These are phyloP conservation scores for Sporothrix luriei DNA, from an alignment of 2,329 filamentous ascomycete species.

Conservation along the genomic window DNA sequence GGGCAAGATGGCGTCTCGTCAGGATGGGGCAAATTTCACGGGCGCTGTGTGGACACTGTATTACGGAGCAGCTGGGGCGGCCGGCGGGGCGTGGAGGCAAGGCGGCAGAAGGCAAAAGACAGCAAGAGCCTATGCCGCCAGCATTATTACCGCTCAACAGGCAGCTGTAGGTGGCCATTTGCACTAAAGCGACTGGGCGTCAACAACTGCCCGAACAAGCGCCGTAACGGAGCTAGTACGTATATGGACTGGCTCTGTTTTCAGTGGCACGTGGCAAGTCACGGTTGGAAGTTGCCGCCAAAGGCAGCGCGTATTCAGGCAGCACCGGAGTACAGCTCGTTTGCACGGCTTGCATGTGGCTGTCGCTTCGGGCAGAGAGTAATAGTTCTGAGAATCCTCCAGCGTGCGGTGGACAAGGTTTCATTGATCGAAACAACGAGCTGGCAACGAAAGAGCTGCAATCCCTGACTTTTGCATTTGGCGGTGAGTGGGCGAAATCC, in stretches of 20 bases:
- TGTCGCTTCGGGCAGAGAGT: constrained; percentile 9
- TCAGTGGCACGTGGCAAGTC: constrained; percentile 36
- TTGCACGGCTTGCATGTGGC: constrained; percentile 16
- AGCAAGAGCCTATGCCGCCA: neutral
- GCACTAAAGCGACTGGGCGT: neutral
- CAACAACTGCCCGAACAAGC: neutral
- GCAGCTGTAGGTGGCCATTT: neutral
- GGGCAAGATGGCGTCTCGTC: constrained; percentile 26
- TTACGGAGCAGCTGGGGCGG: neutral
- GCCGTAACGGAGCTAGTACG: constrained; percentile 14
- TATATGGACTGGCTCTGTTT: neutral
- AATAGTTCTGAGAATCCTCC: no score
- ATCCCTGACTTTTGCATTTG: neutral
- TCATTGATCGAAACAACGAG: neutral
- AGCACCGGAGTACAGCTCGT: neutral
- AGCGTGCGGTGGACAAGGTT: neutral
- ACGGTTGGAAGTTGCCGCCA: constrained; percentile 32
- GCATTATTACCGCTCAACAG: neutral
- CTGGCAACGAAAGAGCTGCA: neutral
- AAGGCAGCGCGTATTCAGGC: constrained; percentile 7
- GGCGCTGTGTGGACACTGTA: constrained; percentile 10
- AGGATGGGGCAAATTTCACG: constrained; percentile 31
- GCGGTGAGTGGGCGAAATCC: neutral
- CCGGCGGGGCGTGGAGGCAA: constrained; percentile 1
- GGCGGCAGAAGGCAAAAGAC: neutral